Percentiles rank a stretch among this genome's conserved stretches.
These are phyloP conservation scores for Mariannaea elegans DNA, from an alignment of 2,329 filamentous ascomycete genomes.

Conservation along the genomic window DNA sequence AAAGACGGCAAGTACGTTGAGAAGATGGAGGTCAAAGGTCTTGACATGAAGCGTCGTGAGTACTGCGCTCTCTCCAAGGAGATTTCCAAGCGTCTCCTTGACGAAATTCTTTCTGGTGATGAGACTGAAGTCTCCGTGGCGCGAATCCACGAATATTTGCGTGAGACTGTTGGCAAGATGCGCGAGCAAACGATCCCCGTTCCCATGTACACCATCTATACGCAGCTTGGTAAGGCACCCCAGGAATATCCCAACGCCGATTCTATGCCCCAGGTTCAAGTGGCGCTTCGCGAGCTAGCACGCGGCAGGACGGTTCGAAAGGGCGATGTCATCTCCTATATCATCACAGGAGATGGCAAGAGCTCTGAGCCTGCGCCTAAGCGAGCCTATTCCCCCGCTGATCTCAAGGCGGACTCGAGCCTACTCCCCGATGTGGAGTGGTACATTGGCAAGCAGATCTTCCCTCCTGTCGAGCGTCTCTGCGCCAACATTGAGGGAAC, in stretches of 20 bases:
- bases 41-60: conserved; percentile 97
- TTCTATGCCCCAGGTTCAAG: conserved; percentile 96
- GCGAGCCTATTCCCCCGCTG: conserved; percentile 86
- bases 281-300: conserved; percentile 86
- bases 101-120: conserved; percentile 93
- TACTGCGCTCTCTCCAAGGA: conserved; percentile 97
- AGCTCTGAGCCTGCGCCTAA: conserved; percentile 79
- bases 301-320: conserved; percentile 89
- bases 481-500: conserved; percentile 96
- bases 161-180: conserved; percentile 87
- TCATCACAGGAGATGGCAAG: conserved; percentile 81
- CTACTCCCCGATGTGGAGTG: conserved; percentile 94
- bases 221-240: conserved; percentile 93
- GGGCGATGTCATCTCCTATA: conserved; percentile 95
- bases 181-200: conserved; percentile 77
- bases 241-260: conserved; percentile 94
- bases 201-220: conserved; percentile 96
- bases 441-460: conserved; percentile 98
- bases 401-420: conserved; percentile 78
- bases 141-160: conserved; percentile 92
- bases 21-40: conserved; percentile 96
- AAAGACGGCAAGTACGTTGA: conserved; percentile 89
- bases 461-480: conserved; percentile 95
- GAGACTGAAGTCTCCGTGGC: conserved; percentile 88
- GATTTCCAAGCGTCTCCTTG: conserved; percentile 87